Percentiles rank a stretch among this genome's conserved stretches.
These are phyloP conservation scores for Coemansia sp. DNA, from an alignment of 192 early-diverging fungal genomes.

Conservation along the genomic window DNA sequence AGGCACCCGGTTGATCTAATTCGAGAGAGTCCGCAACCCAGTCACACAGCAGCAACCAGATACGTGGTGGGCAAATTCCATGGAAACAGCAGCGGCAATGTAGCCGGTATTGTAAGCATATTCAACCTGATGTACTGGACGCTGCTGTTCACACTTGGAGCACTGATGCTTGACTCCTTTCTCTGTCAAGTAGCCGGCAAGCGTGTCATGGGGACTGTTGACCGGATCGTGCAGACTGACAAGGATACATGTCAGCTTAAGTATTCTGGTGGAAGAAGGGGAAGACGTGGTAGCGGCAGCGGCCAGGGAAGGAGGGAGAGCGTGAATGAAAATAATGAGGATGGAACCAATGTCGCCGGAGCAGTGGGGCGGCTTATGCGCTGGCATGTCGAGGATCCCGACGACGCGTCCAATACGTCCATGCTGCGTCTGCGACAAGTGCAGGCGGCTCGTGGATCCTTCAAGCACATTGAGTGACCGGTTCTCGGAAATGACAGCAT, in stretches of 20 bases:
- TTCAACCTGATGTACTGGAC: slow-evolving; percentile 54
- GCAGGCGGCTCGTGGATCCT: slow-evolving; percentile 28
- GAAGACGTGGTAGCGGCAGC: not conserved
- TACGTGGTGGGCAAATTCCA: slow-evolving; percentile 1
- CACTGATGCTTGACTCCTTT: slow-evolving; percentile 56
- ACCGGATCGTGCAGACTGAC: slow-evolving; percentile 36
- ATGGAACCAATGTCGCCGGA: slow-evolving; percentile 6
- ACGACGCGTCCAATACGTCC: slow-evolving; percentile 11
- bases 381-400: slow-evolving; percentile 47
- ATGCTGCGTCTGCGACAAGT: slow-evolving; percentile 21
- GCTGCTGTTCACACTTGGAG: slow-evolving; percentile 51
- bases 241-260: not conserved
- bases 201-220: slow-evolving; percentile 53
- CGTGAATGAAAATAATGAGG: not conserved
- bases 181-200: slow-evolving; percentile 54
- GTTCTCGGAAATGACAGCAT: not conserved
- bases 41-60: not conserved
- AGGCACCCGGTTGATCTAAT: not conserved
- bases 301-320: not conserved
- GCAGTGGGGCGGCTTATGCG: slow-evolving; percentile 47
- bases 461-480: slow-evolving; percentile 23
- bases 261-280: not conserved
- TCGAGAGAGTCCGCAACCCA: not conserved
- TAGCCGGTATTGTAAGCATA: slow-evolving; percentile 36
- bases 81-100: not conserved